phyloP scores from a whole-genome alignment of 1,139 yeast genomes.

The Diutina siamensis region DNA sequence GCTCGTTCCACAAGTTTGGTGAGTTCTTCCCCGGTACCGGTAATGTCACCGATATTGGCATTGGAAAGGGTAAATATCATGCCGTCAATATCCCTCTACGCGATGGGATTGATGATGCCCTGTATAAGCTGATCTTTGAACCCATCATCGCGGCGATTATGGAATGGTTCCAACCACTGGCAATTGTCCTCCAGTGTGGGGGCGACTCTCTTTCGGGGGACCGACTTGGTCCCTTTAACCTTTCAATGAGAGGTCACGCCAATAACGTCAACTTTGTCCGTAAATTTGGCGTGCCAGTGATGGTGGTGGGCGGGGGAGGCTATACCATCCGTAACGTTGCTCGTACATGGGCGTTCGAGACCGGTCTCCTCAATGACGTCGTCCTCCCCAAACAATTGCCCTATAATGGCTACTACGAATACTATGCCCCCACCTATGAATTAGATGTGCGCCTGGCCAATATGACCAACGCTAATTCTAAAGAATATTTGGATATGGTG shows the following conservation, averaged over 20 bases:
- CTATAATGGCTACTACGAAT: conserved; percentile 3
- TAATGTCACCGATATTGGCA: neutral
- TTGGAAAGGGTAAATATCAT: neutral
- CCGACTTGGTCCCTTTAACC: conserved; percentile 3
- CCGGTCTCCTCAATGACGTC: neutral
- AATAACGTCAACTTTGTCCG: conserved; percentile 5
- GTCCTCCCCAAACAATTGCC: conserved; percentile 3
- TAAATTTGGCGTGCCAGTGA: conserved; percentile 4
- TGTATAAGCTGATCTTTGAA: conserved; percentile 5
- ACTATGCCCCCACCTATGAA: conserved; percentile 6
- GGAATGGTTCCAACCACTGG: conserved; percentile 6
- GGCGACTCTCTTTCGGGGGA: conserved; percentile 2
- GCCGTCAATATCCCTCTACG: conserved; percentile 1
- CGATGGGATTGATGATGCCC: conserved; percentile 3
- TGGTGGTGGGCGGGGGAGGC: conserved; percentile 6
- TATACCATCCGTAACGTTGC: conserved; percentile 5
- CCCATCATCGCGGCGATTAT: conserved; percentile 5
- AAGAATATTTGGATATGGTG: conserved; percentile 3
- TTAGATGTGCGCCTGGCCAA: conserved; percentile 2
- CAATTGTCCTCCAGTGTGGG: conserved; percentile 4
- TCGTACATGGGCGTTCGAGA: conserved; percentile 5
- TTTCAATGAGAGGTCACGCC: conserved; percentile 2
- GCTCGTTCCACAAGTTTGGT: conserved; percentile 3
- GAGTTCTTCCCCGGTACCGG: conserved; percentile 6
- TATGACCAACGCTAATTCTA: conserved; percentile 5